Base-by-base conservation (phyloP, 176 grass and related monocot genomes). In the Saccharum officinarum region DNA sequence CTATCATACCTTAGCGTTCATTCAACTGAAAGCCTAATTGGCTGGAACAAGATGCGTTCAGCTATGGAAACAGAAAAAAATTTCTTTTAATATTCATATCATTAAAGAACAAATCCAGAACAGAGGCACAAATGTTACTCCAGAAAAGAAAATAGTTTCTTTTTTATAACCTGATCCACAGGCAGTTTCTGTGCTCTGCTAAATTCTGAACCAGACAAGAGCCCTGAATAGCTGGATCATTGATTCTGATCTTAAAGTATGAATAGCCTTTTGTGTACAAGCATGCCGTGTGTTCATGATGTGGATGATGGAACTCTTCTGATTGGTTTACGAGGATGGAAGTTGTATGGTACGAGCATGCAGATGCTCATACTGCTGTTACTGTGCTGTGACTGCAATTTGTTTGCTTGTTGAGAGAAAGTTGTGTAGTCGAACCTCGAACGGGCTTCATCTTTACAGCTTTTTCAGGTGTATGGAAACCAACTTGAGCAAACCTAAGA, bases 261-360 rank as follows among this genome's bases (percentile, higher is more conserved):
- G 61, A 81, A 55, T 25, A 68, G 26, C 46, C 54, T 65, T 65
- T 73, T 88, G 18, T 78, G 74, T 72, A 20, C 16, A 8, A 83
- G 26, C 55, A 88, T 61, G 41, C 73, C 33, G 49, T 61, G 25
- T 61, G 25, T 61, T 71, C 74, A 12, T 71, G 64, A 69, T 61
- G 39, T 79, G 14, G 26, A 60, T 69, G 6, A 55, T 62, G 7
- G 18, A 22, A 57, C 52, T 57, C 18, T 22, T 57, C 52, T 57
- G 52, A 57, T 22, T 57, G 6, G 18, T 57, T 18, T 15, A 52
- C 7, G 49, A 52, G 16, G 49, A 18, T 52, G 49, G 47, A 15
- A 17, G 46, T 55, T 22, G 17, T 55, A 22, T 20, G 52, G 52
- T 22, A 55, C 7, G 52, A 20, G 7, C 41, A 42, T 42, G 42